Percentiles rank a stretch among this genome's conserved stretches.
Conservation (phyloP, 2,329 filamentous ascomycete species). For the Podosphaera leucotricha region DNA sequence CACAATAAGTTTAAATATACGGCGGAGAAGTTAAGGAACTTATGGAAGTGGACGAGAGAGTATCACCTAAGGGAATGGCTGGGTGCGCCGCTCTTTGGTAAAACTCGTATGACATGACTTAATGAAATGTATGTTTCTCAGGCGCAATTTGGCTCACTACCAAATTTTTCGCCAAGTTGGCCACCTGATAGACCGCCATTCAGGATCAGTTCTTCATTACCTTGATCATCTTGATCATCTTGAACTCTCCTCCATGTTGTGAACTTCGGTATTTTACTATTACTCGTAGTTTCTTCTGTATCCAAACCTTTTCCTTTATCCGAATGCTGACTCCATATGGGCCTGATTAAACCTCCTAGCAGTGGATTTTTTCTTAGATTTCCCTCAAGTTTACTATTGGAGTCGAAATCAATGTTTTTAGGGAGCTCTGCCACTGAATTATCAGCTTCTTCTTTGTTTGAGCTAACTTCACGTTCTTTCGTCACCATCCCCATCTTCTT, state of each 20-base stretch:
- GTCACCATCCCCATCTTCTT: conserved; percentile 13
- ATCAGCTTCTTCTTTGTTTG: conserved; percentile 2
- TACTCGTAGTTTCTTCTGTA: conserved; percentile 3
- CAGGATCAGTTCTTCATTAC: conserved; percentile 19
- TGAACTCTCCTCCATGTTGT: conserved; percentile 20
- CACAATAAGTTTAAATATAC: no score
- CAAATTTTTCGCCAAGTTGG: conserved; percentile 5
- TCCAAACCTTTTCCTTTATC: conserved; percentile 14
- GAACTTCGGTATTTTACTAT: conserved; percentile 8
- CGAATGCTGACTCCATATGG: conserved; percentile 10
- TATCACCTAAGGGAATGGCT: no score
- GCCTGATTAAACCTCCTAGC: conserved; percentile 16
- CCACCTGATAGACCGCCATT: conserved; percentile 17
- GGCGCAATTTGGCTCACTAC: conserved; percentile 12
- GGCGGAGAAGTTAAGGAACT: no score
- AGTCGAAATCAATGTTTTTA: no score
- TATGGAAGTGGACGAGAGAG: no score
- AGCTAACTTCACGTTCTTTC: conserved; percentile 8
- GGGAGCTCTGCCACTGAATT: no score
- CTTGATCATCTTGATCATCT: conserved; percentile 18
- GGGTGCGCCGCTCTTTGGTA: no score
- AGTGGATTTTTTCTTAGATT: conserved; percentile 17
- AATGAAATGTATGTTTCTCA: no score
- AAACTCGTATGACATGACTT: no score
- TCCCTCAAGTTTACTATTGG: neutral